phyloP scores from a whole-genome alignment of 768 basidiomycete species.

The Agrocybe pediades region DNA sequence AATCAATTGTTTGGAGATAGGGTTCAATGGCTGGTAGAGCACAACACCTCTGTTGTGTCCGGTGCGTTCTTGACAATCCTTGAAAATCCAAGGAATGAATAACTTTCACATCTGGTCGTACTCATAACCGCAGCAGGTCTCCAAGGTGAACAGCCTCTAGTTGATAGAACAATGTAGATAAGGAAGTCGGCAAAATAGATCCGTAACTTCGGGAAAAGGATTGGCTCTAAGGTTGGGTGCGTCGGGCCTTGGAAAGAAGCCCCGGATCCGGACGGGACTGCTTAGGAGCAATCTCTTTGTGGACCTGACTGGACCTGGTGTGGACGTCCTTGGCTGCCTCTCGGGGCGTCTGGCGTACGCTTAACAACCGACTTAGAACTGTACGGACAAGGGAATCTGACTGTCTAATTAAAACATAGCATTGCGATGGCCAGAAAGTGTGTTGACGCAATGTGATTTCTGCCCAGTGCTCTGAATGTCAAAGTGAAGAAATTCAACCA shows the following conservation, averaged over 20 bases:
- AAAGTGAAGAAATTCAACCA: constrained; percentile 81
- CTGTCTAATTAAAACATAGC: constrained; percentile 86
- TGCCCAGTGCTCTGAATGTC: constrained; percentile 84
- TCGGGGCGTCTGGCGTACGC: constrained; percentile 20
- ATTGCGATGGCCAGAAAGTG: constrained; percentile 76
- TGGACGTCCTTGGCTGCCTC: constrained; percentile 26
- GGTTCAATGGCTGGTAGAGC: constrained; percentile 75
- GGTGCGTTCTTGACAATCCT: constrained; percentile 70
- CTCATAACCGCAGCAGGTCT: constrained; percentile 82
- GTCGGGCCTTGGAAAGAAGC: constrained; percentile 35
- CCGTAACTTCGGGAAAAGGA: constrained; percentile 73
- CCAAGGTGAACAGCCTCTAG: constrained; percentile 83
- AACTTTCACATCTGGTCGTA: constrained; percentile 72
- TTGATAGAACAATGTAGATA: constrained; percentile 81
- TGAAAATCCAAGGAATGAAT: constrained; percentile 78
- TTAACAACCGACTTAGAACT: constrained; percentile 24
- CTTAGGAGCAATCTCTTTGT: constrained; percentile 30
- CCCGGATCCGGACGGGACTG: constrained; percentile 32
- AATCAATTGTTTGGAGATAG: constrained; percentile 75
- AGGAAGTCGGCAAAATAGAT: constrained; percentile 43
- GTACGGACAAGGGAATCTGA: constrained; percentile 82
- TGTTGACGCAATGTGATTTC: constrained; percentile 83
- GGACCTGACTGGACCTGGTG: constrained; percentile 29
- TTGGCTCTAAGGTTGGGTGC: constrained; percentile 33
- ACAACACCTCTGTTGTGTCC: constrained; percentile 70